Percentiles rank a stretch among this genome's conserved stretches.
Conservation (phyloP, 208 protist species). For the Herpetomonas tarakana region DNA sequence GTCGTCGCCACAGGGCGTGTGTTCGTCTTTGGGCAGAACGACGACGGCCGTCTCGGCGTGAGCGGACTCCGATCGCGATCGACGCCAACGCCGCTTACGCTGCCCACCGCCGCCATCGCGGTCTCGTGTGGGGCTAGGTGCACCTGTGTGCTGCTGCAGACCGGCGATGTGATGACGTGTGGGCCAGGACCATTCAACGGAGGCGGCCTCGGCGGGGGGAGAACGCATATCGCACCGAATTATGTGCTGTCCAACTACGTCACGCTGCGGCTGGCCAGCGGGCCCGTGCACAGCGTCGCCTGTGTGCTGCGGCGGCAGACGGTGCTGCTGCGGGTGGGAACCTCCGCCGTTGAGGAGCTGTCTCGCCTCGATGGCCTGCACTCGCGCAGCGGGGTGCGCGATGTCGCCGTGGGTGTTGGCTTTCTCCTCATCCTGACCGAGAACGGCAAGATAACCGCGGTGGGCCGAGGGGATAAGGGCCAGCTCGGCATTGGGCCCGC, state of each 20-base stretch:
- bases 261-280: constrained; percentile 35
- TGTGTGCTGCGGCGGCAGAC: constrained; percentile 36
- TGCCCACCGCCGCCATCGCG: constrained; percentile 49
- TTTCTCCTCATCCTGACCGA: constrained; percentile 63
- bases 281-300: constrained; percentile 36
- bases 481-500: constrained; percentile 58
- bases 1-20: constrained; percentile 54
- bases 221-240: constrained; percentile 21
- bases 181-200: constrained; percentile 44
- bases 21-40: constrained; percentile 74
- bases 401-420: constrained; percentile 34
- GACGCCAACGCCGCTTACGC: constrained; percentile 24
- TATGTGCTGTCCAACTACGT: constrained; percentile 59
- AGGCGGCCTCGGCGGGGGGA: constrained; percentile 40
- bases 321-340: constrained; percentile 30
- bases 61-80: constrained; percentile 13
- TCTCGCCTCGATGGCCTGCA: constrained; percentile 31
- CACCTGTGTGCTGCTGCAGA: constrained; percentile 59
- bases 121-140: constrained; percentile 52
- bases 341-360: constrained; percentile 30
- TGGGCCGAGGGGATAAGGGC: constrained; percentile 51
- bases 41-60: constrained; percentile 60
- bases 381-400: constrained; percentile 30
- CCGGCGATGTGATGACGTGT: constrained; percentile 74
- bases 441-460: constrained; percentile 24